These are phyloP conservation scores for Thermothelomyces thermophilus DNA, from an alignment of 2,329 filamentous ascomycete genomes.

Conservation along the genomic window DNA sequence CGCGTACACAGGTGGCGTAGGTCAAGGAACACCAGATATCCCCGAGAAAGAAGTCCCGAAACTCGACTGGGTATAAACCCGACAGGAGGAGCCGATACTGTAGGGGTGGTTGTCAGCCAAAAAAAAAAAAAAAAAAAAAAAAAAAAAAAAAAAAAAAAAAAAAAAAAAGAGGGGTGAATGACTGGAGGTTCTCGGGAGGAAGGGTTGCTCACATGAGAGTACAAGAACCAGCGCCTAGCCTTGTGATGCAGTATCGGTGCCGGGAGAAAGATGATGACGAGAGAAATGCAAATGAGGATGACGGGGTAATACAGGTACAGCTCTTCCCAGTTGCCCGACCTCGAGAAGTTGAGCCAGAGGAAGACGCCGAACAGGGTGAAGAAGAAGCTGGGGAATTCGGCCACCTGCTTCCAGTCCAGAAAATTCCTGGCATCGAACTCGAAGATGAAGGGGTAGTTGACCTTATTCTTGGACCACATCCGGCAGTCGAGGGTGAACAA, in stretches of 20 bases:
- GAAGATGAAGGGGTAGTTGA: conserved; percentile 96
- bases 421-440: conserved; percentile 85
- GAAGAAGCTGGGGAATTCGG: conserved; percentile 82
- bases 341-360: conserved; percentile 83
- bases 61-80: conserved; percentile 88
- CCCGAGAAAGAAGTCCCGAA: conserved; percentile 93
- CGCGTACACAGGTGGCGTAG: conserved; percentile 73
- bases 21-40: conserved; percentile 97
- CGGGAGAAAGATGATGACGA: conserved; percentile 68
- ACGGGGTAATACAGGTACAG: conserved; percentile 86
- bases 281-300: conserved; percentile 63
- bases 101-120: conserved; percentile 27
- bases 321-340: conserved; percentile 50
- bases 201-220: conserved; percentile 66
- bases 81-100: conserved; percentile 81
- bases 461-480: conserved; percentile 74
- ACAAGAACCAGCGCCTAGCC: conserved; percentile 78
- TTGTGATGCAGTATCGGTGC: conserved; percentile 65
- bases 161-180: too few species aligned
- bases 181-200: background rate
- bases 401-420: conserved; percentile 82
- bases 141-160: background rate
- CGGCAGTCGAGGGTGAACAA: conserved; percentile 83
- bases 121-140: background rate
- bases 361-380: conserved; percentile 70